Conservation (phyloP, 2,329 filamentous ascomycete species). For the Fusarium sp. region DNA sequence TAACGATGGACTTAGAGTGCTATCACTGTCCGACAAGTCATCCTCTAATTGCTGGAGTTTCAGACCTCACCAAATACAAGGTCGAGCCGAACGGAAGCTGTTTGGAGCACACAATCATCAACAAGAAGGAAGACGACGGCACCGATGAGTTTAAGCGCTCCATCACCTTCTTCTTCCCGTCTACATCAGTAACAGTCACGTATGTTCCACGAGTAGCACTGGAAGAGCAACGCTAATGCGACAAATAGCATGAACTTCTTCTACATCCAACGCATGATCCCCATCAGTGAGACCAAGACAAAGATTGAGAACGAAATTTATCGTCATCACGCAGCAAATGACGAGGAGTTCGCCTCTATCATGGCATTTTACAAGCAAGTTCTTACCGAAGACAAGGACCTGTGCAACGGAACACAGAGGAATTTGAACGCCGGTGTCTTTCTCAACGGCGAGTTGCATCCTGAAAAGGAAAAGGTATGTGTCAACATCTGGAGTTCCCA, state of each 20-base stretch:
- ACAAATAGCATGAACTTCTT: constrained; percentile 66
- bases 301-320: constrained; percentile 72
- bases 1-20: constrained; percentile 54
- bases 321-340: constrained; percentile 67
- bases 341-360: constrained; percentile 67
- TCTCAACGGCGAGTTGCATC: constrained; percentile 72
- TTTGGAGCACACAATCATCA: constrained; percentile 60
- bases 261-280: constrained; percentile 72
- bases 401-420: constrained; percentile 69
- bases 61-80: constrained; percentile 59
- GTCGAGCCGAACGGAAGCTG: constrained; percentile 60
- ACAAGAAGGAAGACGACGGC: constrained; percentile 41
- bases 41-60: constrained; percentile 60
- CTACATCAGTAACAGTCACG: constrained; percentile 61
- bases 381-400: constrained; percentile 72
- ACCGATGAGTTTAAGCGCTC: constrained; percentile 51
- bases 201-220: constrained; percentile 46
- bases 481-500: neutral
- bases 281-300: constrained; percentile 60
- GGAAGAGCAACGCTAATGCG: neutral
- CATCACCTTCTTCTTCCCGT: constrained; percentile 46
- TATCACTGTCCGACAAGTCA: constrained; percentile 73
- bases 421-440: constrained; percentile 73
- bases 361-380: constrained; percentile 71
- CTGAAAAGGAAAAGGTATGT: constrained; percentile 65